phyloP scores from a whole-genome alignment of 2,329 filamentous ascomycete species.

The Helotiales sp. region DNA sequence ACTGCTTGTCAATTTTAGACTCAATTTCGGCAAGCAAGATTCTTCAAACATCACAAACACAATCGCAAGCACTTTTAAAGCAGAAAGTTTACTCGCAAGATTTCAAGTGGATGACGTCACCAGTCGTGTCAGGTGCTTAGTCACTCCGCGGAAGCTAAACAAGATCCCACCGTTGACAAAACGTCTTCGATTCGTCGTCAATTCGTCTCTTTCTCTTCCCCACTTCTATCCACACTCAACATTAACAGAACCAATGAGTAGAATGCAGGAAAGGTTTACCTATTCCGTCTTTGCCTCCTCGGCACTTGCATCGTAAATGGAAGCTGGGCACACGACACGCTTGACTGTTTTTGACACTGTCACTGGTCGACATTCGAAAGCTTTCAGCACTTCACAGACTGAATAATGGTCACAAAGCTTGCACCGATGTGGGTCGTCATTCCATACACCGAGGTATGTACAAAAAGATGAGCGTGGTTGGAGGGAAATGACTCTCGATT shows the following conservation, averaged over 20 bases:
- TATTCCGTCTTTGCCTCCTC: constrained; percentile 3
- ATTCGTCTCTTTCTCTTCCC: background rate
- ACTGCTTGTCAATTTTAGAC: no score
- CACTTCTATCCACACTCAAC: background rate
- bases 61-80: no score
- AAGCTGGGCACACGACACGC: background rate
- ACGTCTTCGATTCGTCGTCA: no score
- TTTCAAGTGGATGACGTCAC: no score
- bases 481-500: background rate
- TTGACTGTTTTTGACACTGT: background rate
- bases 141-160: background rate
- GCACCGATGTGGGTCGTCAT: background rate
- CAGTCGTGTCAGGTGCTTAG: background rate
- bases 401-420: background rate
- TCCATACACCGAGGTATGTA: background rate
- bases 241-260: background rate
- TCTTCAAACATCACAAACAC: no score
- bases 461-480: background rate
- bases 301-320: constrained; percentile 2
- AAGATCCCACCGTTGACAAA: no score
- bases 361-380: background rate
- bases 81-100: no score
- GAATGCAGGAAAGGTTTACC: constrained; percentile 1
- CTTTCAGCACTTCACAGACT: background rate
- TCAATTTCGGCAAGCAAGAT: no score